Evolutionary conservation across 352 stramenopile species (phyloP), one percentile per base, ranked within the genome.

Genomic region (Thalassiosira gravida): DNA sequence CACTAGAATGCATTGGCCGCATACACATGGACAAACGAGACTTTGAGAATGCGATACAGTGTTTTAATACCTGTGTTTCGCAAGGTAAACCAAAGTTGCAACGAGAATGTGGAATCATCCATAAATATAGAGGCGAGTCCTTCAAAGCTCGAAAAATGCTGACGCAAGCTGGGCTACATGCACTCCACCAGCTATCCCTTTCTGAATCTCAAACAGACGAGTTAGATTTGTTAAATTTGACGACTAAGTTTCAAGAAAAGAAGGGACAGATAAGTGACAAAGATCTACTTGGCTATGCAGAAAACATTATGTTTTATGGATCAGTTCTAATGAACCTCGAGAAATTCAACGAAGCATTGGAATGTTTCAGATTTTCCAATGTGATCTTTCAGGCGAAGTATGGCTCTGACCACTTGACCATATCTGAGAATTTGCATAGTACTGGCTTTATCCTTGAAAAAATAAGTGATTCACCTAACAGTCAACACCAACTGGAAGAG

Each of bases 1-100:
- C 78, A 65, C 35, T 86, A 24, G 74, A 86, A 76, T 85, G 74
- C 62, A 77, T 86, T 62, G 82, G 78, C 9, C 61, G 57, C 25
- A 80, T 89, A 20, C 74, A 89, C 69, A 83, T 75, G 57, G 71
- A 82, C 32, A 85, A 83, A 65, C 57, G 76, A 27, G 81, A 88
- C 30, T 82, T 83, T 39, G 81, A 88, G 65, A 71, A 77, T 66
- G 77, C 76, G 22, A 56, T 88, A 29, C 65, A 83, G 55, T 85
- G 72, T 37, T 88, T 85, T 35, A 75, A 53, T 47, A 79, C 67
- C 6, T 85, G 71, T 56, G 67, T 85, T 47, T 67, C 58, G 11
- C 56, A 77, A 58, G 80, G 72, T 8, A 83, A 88, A 49, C 42
- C 50, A 22, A 74, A 63, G 25, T 50, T 88, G 16, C 67, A 83